phyloP scores from a whole-genome alignment of 208 protist species.

The Wallacemonas sp. region DNA sequence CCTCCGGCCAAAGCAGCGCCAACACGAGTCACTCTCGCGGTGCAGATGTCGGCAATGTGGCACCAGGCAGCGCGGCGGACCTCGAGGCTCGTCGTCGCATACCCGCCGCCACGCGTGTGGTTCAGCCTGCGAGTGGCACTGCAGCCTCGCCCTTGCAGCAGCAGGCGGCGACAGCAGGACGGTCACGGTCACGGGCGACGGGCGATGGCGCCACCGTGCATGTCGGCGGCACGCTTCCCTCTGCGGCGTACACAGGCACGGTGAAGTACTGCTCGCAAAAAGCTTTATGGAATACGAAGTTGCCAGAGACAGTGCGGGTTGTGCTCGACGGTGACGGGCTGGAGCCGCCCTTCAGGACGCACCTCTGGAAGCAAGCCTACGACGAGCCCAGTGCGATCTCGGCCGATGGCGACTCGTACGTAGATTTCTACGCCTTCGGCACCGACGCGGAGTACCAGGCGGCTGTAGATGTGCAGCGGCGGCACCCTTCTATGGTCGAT shows the following conservation, averaged over 20 bases:
- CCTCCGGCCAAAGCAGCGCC: neutral
- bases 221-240: neutral
- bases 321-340: conserved; percentile 55
- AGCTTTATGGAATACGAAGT: conserved; percentile 5
- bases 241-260: conserved; percentile 11
- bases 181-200: neutral
- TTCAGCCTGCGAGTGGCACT: neutral
- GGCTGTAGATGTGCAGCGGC: neutral
- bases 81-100: neutral
- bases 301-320: conserved; percentile 25
- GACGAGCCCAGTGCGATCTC: conserved; percentile 21
- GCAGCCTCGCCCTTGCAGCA: too few species aligned
- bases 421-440: conserved; percentile 6
- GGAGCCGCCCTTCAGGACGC: conserved; percentile 67
- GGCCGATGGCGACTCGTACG: conserved; percentile 2
- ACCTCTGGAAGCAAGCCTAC: conserved; percentile 64
- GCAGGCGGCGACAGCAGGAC: neutral
- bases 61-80: neutral
- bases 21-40: neutral
- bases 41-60: neutral
- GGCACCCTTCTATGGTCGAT: too few species aligned
- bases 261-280: neutral
- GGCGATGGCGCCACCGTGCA: neutral
- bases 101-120: neutral
- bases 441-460: neutral